A percentile compares a stretch with the other conserved stretches of the same genome.
Evolutionary conservation across 768 basidiomycete species (phyloP).

Genomic region (Boletus edulis): DNA sequence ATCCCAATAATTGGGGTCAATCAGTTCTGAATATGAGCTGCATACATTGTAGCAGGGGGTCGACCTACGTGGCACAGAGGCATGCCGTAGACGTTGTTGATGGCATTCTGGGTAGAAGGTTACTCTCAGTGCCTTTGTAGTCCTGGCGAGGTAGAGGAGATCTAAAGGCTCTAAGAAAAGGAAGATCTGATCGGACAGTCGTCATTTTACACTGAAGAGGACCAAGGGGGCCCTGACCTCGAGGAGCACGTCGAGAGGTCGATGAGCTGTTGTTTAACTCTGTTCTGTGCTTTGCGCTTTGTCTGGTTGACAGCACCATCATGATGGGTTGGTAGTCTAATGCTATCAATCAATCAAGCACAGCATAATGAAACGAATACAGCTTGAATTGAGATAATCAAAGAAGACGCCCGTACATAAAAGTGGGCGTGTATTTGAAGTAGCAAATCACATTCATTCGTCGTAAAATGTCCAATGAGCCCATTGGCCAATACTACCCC

Average conservation of each 20-base stretch:
- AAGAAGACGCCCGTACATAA: not conserved
- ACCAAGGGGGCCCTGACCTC: constrained; percentile 6
- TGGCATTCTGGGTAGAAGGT: constrained; percentile 7
- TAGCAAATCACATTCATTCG: constrained; percentile 12
- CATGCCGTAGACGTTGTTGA: constrained; percentile 20
- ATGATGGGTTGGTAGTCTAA: not conserved
- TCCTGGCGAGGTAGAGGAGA: constrained; percentile 31
- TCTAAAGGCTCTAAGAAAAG: constrained; percentile 30
- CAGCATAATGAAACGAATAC: too few species aligned
- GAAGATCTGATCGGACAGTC: constrained; percentile 15
- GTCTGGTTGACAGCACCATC: not conserved
- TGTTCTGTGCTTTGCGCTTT: not conserved
- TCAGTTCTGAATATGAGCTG: not conserved
- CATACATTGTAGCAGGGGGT: too few species aligned
- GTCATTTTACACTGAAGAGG: not conserved
- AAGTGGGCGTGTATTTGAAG: not conserved
- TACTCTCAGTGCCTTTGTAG: constrained; percentile 28
- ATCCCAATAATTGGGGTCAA: constrained; percentile 1
- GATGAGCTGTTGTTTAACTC: not conserved
- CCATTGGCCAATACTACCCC: not conserved
- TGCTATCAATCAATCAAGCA: too few species aligned
- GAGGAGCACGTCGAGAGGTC: constrained; percentile 11
- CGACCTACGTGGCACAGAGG: constrained; percentile 30
- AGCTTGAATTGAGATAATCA: too few species aligned
- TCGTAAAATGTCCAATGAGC: constrained; percentile 14